Evolutionary conservation across 257 asterid species (phyloP), one percentile per base, ranked within the genome.

Genomic region (Jasminum sambac): DNA sequence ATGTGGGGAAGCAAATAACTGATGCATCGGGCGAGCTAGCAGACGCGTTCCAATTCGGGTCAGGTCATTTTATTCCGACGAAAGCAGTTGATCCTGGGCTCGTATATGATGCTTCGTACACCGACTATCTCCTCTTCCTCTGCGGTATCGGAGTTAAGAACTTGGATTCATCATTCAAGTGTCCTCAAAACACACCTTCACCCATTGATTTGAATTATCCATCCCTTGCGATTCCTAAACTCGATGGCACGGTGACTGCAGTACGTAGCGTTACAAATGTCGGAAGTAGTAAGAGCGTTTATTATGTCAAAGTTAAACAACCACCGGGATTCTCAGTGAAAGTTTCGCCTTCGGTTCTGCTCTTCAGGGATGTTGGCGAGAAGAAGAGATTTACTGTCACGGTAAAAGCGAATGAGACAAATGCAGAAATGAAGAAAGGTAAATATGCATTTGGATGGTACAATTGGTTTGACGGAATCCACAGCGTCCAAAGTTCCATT

Each of bases 261-360:
- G 75, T 50, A 36, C 87, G 97, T 75, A 86, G 85, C 6, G 88
- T 90, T 23, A 90, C 96, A 4, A 90, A 87, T 34, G 96, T 93
- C 38, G 97, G 97, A 38, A 39, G 81, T 61, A 38, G 81, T 1
- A 68, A 42, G 69, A 86, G 95, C 52, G 60, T 82, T 2, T 94
- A 91, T 71, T 85, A 80, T 50, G 84, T 81, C 24, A 83, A 84
- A 11, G 76, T 68, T 4, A 85, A 77, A 42, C 92, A 97, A 67
- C 97, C 96, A 11, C 24, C 24, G 1, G 97, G 99, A 59, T 78
- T 89, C 67, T 87, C 88, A 0, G 76, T 91, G 0, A 77, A 81
- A 74, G 76, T 94, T 66, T 73, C 80, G 21, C 98, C 98, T 43
- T 71, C 88, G 5, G 63, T 94, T 34, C 70, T 94, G 74, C 11